These are phyloP conservation scores for Canavalia gladiata DNA, from an alignment of 306 rosid genomes.

Conservation along the genomic window DNA sequence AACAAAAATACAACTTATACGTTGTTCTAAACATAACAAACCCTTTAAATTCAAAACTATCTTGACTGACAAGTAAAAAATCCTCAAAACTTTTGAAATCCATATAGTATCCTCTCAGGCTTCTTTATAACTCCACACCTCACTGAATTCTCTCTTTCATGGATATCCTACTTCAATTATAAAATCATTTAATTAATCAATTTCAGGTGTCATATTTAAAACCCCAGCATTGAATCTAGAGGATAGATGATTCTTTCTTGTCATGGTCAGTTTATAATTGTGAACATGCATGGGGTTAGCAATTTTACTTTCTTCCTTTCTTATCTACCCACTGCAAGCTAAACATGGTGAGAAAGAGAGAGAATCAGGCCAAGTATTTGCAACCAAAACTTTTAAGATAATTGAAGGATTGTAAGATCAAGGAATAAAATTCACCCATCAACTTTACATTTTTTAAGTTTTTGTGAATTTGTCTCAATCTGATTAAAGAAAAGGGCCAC, in stretches of 20 bases:
- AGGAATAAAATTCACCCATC: constrained; percentile 6
- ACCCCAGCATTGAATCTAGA: constrained; percentile 5
- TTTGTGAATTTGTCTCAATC: background rate
- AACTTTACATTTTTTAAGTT: background rate
- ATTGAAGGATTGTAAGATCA: constrained; percentile 14
- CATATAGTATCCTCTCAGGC: constrained; percentile 18
- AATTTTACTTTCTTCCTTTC: background rate
- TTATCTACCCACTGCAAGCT: background rate
- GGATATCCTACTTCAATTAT: constrained; percentile 26
- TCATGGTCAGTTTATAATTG: constrained; percentile 14
- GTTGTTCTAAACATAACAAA: constrained; percentile 15
- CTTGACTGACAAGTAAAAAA: constrained; percentile 16
- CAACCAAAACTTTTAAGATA: constrained; percentile 6
- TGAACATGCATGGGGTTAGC: constrained; percentile 16
- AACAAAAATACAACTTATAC: constrained; percentile 7
- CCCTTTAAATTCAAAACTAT: constrained; percentile 30
- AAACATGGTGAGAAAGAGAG: constrained; percentile 1
- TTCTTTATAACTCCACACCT: background rate
- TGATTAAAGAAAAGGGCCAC: background rate
- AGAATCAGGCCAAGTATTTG: background rate
- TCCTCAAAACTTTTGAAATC: constrained; percentile 10
- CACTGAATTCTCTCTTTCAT: constrained; percentile 8
- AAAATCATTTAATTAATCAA: constrained; percentile 27
- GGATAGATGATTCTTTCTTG: constrained; percentile 16
- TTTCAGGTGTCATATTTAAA: constrained; percentile 24